Conservation (phyloP, 176 grass and related monocot genomes). For the Carex kokanica region DNA sequence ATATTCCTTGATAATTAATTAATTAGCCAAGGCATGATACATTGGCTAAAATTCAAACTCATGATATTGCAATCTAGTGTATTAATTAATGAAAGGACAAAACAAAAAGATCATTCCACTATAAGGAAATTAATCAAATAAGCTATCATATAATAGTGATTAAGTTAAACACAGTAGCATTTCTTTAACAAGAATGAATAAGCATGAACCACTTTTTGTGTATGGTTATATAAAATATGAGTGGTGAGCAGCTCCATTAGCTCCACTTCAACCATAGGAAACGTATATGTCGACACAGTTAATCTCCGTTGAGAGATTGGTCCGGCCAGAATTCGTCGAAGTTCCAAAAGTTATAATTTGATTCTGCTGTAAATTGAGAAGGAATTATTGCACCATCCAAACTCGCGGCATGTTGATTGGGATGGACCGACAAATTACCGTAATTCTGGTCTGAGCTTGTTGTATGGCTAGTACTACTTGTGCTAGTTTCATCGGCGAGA, state of each 20-base stretch:
- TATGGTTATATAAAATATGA: not conserved
- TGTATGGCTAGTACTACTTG: conserved; percentile 19
- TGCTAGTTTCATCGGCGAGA: conserved; percentile 18
- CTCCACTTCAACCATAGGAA: conserved; percentile 1
- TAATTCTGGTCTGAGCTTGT: conserved; percentile 21
- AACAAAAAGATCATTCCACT: not conserved
- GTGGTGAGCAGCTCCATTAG: not conserved
- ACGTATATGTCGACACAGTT: not conserved
- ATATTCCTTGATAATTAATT: not conserved
- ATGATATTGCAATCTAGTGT: not conserved
- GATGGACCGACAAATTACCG: not conserved
- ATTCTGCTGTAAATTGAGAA: conserved; percentile 24
- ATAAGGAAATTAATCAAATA: not conserved
- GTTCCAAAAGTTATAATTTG: conserved; percentile 28
- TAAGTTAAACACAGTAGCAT: not conserved
- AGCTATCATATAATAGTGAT: not conserved
- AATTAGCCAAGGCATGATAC: not conserved
- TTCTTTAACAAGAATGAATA: not conserved
- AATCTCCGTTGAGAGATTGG: conserved; percentile 24
- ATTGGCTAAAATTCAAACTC: not conserved
- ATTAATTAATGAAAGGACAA: not conserved
- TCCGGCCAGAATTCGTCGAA: conserved; percentile 24
- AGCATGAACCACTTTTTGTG: not conserved
- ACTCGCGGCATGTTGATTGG: not conserved
- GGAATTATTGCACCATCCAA: not conserved